These are phyloP conservation scores for Prunella vulgaris DNA, from an alignment of 257 asterid species.

Conservation along the genomic window DNA sequence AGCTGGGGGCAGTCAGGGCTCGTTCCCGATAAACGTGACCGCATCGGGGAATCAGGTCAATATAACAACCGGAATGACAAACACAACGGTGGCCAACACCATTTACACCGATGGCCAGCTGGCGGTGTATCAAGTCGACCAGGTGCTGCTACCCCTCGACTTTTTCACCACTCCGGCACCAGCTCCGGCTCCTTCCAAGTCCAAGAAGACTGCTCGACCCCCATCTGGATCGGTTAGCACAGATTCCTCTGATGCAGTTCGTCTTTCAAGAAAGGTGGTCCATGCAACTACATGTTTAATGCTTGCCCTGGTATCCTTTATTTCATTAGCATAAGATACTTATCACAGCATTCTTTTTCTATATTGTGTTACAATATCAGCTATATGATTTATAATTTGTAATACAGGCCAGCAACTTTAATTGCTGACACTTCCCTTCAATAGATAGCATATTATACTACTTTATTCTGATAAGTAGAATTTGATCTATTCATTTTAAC, in stretches of 20 bases:
- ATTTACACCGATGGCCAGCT: constrained; percentile 41
- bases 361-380: neutral
- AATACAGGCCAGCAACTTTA: neutral
- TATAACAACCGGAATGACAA: constrained; percentile 45
- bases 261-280: too few relatives aligned
- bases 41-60: constrained; percentile 36
- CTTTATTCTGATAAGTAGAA: neutral
- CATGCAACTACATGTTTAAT: constrained; percentile 8
- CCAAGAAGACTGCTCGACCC: constrained; percentile 23
- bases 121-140: constrained; percentile 53
- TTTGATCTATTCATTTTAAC: neutral
- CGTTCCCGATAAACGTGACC: constrained; percentile 47
- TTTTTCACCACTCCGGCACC: constrained; percentile 51
- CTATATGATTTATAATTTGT: neutral
- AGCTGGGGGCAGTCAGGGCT: constrained; percentile 51
- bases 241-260: constrained; percentile 30
- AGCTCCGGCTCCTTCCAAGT: constrained; percentile 41
- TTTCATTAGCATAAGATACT: constrained; percentile 1
- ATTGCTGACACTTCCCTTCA: neutral
- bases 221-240: constrained; percentile 21
- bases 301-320: constrained; percentile 14
- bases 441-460: neutral
- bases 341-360: constrained; percentile 13
- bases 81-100: constrained; percentile 38
- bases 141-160: constrained; percentile 50